These are phyloP conservation scores for Blastobotrys petasosporus DNA, from an alignment of 1,139 yeast genomes.

Conservation along the genomic window DNA sequence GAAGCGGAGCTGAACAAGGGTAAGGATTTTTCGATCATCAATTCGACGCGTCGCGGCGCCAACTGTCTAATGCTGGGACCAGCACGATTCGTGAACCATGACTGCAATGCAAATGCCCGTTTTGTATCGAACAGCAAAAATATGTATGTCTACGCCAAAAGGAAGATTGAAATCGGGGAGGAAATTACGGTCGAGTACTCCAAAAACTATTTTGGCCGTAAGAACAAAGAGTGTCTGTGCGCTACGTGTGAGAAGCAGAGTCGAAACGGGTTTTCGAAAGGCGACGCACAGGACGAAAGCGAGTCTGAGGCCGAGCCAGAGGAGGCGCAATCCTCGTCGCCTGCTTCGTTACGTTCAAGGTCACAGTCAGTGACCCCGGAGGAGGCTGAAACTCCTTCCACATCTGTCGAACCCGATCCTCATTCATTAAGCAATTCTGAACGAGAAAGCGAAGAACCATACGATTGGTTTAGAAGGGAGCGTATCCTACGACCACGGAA, in stretches of 20 bases:
- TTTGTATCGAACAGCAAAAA: slow-evolving; percentile 32
- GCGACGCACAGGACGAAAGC: background rate
- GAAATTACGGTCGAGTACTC: slow-evolving; percentile 44
- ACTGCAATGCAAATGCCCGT: slow-evolving; percentile 40
- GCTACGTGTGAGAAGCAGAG: slow-evolving; percentile 38
- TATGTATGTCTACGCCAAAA: slow-evolving; percentile 34
- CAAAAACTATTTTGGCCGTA: slow-evolving; percentile 39
- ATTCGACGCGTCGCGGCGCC: slow-evolving; percentile 33
- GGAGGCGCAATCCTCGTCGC: background rate
- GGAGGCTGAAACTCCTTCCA: slow-evolving; percentile 4
- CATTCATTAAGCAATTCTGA: background rate
- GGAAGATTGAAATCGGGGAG: slow-evolving; percentile 39
- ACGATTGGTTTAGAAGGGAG: slow-evolving; percentile 2
- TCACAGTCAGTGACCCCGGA: background rate
- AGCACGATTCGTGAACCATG: slow-evolving; percentile 44
- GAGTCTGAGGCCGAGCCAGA: background rate
- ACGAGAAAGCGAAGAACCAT: slow-evolving; percentile 13
- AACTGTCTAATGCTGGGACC: slow-evolving; percentile 45
- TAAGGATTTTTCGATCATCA: slow-evolving; percentile 40
- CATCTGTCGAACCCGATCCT: slow-evolving; percentile 17
- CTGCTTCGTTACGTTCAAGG: background rate
- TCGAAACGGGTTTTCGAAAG: slow-evolving; percentile 21
- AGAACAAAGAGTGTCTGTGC: slow-evolving; percentile 42
- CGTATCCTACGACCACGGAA: slow-evolving; percentile 15
- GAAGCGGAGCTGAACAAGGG: slow-evolving; percentile 29